Base-by-base conservation (phyloP, 768 basidiomycete genomes). In the Agrocybe pediades region DNA sequence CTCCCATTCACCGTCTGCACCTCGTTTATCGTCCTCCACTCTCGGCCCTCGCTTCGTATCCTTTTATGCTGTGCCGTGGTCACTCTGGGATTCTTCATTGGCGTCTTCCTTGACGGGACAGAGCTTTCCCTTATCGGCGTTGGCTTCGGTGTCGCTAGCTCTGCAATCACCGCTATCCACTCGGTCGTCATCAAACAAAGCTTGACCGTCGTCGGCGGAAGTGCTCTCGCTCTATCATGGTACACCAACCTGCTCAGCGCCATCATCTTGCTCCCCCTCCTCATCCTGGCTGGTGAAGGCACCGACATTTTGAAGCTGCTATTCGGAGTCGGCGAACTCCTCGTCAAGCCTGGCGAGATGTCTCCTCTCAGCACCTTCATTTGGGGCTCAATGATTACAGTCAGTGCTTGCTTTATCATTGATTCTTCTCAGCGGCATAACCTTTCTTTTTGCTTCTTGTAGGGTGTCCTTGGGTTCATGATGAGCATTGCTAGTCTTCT, bases 101-200 rank as follows among this genome's bases (percentile, higher is more conserved):
- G 92, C 11, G 84, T 96, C 47, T 86, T 93, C 74, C 80, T 95
- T 16, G 92, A 95, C 61, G 78, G 81, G 16, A 82, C 79, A 4
- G 62, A 73, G 0, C 72, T 90, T 27, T 84, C 83, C 6, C 39
- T 76, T 24, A 59, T 86, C 36, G 95, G 95, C 16, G 71, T 96
- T 56, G 68, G 70, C 27, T 95, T 94, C 63, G 96, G 95, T 55
- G 84, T 95, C 13, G 73, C 87, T 25, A 90, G 87, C 60, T 95
- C 92, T 5, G 74, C 85, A n/a, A 89, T 95, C 56, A 94, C 92
- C 9, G 90, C 95, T 1, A 70, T 87, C 11, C 96, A 98, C 68
- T 94, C 94, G 1, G 92, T 97, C 20, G 87, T 97, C 54, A 97
- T 98, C 75, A 98, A 98, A 71, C 84, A 86, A 59, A 87, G 85